phyloP scores from a whole-genome alignment of 2,329 filamentous ascomycete genomes.

The Penicillium capsulatum region DNA sequence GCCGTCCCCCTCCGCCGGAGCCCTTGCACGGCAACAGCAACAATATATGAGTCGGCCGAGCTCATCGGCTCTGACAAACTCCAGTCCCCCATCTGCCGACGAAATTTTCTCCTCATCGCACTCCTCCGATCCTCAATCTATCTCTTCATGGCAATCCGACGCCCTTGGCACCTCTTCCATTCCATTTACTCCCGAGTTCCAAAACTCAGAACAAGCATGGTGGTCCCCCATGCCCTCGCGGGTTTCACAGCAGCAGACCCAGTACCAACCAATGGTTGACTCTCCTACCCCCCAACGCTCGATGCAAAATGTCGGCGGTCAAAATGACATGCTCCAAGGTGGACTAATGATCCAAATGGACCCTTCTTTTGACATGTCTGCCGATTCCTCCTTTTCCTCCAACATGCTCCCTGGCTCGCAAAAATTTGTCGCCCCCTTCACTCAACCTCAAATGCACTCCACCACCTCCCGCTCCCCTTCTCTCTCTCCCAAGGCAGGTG shows the following conservation, averaged over 20 bases:
- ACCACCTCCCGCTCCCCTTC: slow-evolving; percentile 35
- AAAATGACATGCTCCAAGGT: slow-evolving; percentile 36
- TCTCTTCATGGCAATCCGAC: slow-evolving; percentile 43
- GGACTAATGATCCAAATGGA: slow-evolving; percentile 41
- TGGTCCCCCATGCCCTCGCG: slow-evolving; percentile 39
- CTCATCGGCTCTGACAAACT: slow-evolving; percentile 28
- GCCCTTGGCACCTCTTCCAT: slow-evolving; percentile 34
- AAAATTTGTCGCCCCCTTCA: slow-evolving; percentile 29
- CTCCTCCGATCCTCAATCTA: slow-evolving; percentile 37
- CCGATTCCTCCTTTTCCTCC: slow-evolving; percentile 29
- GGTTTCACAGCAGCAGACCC: slow-evolving; percentile 33
- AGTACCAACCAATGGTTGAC: slow-evolving; percentile 34
- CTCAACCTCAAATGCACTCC: slow-evolving; percentile 25
- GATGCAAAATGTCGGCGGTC: slow-evolving; percentile 26
- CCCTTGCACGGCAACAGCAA: slow-evolving; percentile 30
- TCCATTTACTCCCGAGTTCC: slow-evolving; percentile 40
- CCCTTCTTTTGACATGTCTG: slow-evolving; percentile 33
- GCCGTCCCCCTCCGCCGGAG: slow-evolving; percentile 30
- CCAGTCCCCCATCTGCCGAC: slow-evolving; percentile 37
- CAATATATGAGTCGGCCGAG: slow-evolving; percentile 31
- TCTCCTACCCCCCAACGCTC: slow-evolving; percentile 35
- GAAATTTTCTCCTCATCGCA: slow-evolving; percentile 39
- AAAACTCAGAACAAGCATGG: slow-evolving; percentile 38
- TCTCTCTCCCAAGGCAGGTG: slow-evolving; percentile 34
- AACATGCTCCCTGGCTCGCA: slow-evolving; percentile 22